A percentile compares a stretch with the other conserved stretches of the same genome.
Evolutionary conservation across 345 rosid genomes (phyloP).

Genomic region (Sisymbrium irio): DNA sequence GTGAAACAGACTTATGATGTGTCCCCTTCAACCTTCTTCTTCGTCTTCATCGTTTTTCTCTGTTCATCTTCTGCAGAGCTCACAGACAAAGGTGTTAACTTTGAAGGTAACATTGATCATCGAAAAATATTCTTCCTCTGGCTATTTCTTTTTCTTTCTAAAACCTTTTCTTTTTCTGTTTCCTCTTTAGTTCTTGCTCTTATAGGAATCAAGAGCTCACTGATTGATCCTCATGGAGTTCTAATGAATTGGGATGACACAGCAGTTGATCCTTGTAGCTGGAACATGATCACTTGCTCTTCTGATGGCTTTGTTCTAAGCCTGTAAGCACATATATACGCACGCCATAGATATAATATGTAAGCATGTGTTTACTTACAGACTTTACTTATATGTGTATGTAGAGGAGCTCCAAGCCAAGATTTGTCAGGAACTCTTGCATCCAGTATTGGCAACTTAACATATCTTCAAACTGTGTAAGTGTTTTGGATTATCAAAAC

Average conservation of each 20-base stretch:
- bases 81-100: conserved; percentile 77
- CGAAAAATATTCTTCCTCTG: background rate
- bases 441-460: conserved; percentile 71
- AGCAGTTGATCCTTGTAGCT: conserved; percentile 88
- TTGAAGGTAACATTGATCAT: conserved; percentile 58
- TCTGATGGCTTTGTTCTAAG: conserved; percentile 55
- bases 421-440: conserved; percentile 68
- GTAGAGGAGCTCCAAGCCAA: conserved; percentile 88
- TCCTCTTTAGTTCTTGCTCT: conserved; percentile 64
- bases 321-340: conserved; percentile 56
- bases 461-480: conserved; percentile 77
- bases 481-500: conserved; percentile 25
- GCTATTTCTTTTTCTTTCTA: background rate
- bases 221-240: conserved; percentile 66
- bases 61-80: conserved; percentile 59
- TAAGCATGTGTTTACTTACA: background rate
- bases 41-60: background rate
- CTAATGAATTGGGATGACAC: conserved; percentile 68
- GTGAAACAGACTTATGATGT: conserved; percentile 8
- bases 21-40: conserved; percentile 36
- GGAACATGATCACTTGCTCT: conserved; percentile 75
- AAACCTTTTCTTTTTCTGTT: background rate
- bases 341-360: background rate
- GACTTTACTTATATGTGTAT: conserved; percentile 8
- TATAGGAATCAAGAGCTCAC: conserved; percentile 47